phyloP scores from a whole-genome alignment of 441 rosid species.

The Pelargonium citronellum region DNA sequence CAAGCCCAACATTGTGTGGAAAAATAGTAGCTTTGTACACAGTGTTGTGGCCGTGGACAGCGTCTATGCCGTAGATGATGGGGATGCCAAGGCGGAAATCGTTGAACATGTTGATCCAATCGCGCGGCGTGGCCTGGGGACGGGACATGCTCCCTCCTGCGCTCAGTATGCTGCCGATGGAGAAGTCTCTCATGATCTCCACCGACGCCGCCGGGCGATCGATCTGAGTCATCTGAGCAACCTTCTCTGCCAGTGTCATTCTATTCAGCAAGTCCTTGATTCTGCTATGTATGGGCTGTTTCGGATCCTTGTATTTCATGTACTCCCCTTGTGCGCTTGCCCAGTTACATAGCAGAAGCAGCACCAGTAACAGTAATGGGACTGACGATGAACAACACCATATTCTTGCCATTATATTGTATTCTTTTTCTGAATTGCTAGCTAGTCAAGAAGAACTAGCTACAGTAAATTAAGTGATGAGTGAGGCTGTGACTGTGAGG shows the following conservation, averaged over 20 bases:
- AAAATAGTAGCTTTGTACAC: constrained; percentile 61
- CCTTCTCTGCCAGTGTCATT: constrained; percentile 5
- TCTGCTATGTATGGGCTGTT: neutral
- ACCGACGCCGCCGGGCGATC: neutral
- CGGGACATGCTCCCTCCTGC: constrained; percentile 49
- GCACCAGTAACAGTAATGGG: constrained; percentile 16
- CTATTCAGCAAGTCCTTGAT: neutral
- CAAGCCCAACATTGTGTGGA: constrained; percentile 29
- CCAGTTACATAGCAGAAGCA: neutral
- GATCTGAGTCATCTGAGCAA: constrained; percentile 7
- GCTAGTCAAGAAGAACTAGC: no score
- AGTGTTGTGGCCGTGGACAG: constrained; percentile 33
- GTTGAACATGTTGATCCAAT: constrained; percentile 65
- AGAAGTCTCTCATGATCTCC: neutral
- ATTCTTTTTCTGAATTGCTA: no score
- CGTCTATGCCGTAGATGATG: constrained; percentile 55
- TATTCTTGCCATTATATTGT: no score
- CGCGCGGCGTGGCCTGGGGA: constrained; percentile 42
- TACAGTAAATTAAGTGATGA: no score
- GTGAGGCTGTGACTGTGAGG: no score
- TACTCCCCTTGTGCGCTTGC: neutral
- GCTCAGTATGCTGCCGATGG: constrained; percentile 18
- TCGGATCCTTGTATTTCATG: neutral
- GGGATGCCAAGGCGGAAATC: constrained; percentile 67
- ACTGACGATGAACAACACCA: neutral